These are phyloP conservation scores for Spathaspora passalidarum DNA, from an alignment of 805 yeast genomes.

Conservation along the genomic window DNA sequence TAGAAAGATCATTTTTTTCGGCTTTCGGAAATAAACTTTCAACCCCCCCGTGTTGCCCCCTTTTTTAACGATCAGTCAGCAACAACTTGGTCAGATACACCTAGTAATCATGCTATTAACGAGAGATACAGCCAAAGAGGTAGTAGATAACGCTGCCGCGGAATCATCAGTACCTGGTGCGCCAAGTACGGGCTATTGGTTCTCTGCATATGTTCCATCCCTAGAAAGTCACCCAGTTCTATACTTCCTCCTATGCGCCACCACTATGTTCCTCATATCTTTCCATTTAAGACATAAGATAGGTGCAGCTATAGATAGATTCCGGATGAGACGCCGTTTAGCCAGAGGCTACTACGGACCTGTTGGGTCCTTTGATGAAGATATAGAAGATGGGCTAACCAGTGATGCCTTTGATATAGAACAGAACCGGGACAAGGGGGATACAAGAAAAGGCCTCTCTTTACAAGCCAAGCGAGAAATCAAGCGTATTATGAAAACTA, in stretches of 20 bases:
- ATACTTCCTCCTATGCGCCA: neutral
- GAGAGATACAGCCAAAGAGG: too few species aligned
- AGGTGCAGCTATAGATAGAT: slow-evolving; percentile 25
- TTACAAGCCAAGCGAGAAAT: slow-evolving; percentile 51
- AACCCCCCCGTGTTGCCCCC: too few species aligned
- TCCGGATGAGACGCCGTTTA: slow-evolving; percentile 22
- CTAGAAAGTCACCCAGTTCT: neutral
- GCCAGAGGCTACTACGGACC: slow-evolving; percentile 21
- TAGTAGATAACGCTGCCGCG: too few species aligned
- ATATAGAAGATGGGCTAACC: slow-evolving; percentile 41
- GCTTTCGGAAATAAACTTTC: too few species aligned
- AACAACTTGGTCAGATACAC: too few species aligned
- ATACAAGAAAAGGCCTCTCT: slow-evolving; percentile 61
- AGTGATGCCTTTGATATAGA: slow-evolving; percentile 57
- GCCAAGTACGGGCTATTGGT: too few species aligned
- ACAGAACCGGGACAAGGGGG: slow-evolving; percentile 41
- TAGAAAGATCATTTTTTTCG: too few species aligned
- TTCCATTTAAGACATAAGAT: slow-evolving; percentile 33
- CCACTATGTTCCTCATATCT: slow-evolving; percentile 9
- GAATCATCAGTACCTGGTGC: neutral
- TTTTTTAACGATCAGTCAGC: too few species aligned
- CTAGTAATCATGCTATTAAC: too few species aligned
- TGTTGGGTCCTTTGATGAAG: slow-evolving; percentile 32
- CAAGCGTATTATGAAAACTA: slow-evolving; percentile 49
- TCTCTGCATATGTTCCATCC: neutral